Base-by-base conservation (phyloP, 106 monocot genomes). In the Apostasia ramifera region DNA sequence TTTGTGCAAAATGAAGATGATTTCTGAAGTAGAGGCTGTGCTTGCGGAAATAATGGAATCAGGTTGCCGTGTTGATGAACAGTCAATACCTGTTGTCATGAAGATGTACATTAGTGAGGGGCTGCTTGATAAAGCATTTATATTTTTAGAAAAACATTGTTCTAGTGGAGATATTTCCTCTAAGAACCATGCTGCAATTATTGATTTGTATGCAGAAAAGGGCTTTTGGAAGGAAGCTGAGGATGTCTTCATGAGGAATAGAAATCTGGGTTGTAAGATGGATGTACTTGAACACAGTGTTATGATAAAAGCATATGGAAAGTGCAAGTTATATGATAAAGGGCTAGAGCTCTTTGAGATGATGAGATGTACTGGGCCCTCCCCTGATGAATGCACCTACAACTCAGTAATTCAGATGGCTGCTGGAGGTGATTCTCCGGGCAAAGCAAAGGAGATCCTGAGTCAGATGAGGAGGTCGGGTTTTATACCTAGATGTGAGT, bases 381-480 rank as follows among this genome's bases (percentile, higher is more conserved):
- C 78, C 82, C 84, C 89, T 1, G 94, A 94, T 74, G 84, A 78
- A 59, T 94, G 90, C 70, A 86, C 94, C 4, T 94, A 84, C 79
- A 94, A 94, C 51, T 84, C 94, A 9, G 53, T 90, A 7, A 83
- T 94, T 74, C 87, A 94, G 66, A 90, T 94, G 94, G 81, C 87
- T 61, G 77, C 84, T 66, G 69, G 43, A 45, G 84, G 75, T 72
- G 87, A 87, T 48, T 71, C 70, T 46, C 76, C 61, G 1, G 84
- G 85, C 9, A 73, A 69, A 41, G 86, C 94, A 13, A 82, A 71
- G 70, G 81, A 80, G 39, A 12, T 82, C n/a, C 57, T 94, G 47
- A 60, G 3, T 2, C 78, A 68, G 46, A 94, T 94, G 93, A 71
- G 52, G 71, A 66, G 66, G 53, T 73, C 74, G 8, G 81, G 87